Conservation (phyloP, 108 stramenopile genomes). For the Pseudonitzschia multiseries region DNA sequence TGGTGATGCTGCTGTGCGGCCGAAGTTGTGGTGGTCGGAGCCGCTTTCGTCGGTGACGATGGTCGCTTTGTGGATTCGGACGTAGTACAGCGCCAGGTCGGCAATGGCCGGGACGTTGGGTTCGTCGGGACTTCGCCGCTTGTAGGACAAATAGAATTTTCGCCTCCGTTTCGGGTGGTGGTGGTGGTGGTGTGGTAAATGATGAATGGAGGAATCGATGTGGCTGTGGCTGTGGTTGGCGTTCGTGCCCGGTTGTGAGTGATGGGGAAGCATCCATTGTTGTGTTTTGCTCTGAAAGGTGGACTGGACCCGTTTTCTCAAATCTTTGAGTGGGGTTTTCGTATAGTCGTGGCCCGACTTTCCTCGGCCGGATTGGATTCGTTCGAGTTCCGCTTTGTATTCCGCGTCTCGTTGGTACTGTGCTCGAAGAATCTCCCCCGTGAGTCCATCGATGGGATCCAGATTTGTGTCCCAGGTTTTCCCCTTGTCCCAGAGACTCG, state of each 20-base stretch:
- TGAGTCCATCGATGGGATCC: constrained; percentile 40
- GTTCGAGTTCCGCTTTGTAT: constrained; percentile 20
- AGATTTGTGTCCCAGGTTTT: constrained; percentile 55
- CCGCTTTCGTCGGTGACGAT: constrained; percentile 15
- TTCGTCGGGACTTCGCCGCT: constrained; percentile 52
- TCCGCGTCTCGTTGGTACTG: constrained; percentile 9
- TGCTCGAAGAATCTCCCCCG: constrained; percentile 18
- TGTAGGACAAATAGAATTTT: constrained; percentile 55
- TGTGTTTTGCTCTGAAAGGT: constrained; percentile 31
- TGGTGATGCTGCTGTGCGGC: neutral
- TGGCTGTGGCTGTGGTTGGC: neutral
- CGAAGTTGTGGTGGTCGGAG: neutral
- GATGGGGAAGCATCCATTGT: constrained; percentile 18
- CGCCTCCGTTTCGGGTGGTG: neutral
- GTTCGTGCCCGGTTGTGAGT: neutral
- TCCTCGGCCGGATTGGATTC: neutral
- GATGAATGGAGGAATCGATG: neutral
- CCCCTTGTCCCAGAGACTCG: constrained; percentile 33
- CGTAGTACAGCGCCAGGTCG: constrained; percentile 60
- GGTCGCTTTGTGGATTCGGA: constrained; percentile 54
- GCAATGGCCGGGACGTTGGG: constrained; percentile 65
- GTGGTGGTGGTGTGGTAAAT: no score
- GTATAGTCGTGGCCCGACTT: constrained; percentile 1
- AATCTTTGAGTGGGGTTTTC: constrained; percentile 31
- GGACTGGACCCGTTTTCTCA: constrained; percentile 36